Base-by-base conservation (phyloP, 2,329 filamentous ascomycete genomes). In the Alternaria angustiovoidea region DNA sequence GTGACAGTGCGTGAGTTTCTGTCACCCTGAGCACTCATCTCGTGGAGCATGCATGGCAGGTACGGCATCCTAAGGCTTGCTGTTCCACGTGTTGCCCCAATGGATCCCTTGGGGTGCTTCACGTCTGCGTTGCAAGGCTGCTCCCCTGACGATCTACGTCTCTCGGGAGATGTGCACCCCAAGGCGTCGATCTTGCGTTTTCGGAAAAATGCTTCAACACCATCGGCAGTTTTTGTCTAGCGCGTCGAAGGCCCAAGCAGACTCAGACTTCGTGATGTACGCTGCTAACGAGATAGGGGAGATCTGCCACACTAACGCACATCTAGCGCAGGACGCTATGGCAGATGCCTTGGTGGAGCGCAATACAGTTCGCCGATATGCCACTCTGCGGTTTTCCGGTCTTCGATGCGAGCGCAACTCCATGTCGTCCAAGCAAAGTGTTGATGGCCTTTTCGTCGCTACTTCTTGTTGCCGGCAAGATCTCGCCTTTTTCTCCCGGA, bases 141-240 rank as follows among this genome's bases (percentile, higher is more conserved):
- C 34, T 41, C 58, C 58, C 58, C 58, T 61, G 58, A 57, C 22
- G 58, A 61, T 61, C 54, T 41, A 26, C 48, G 42, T 41, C 8
- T 18, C 14, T 18, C 18, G 32, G 26, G 36, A 43, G 22, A 39
- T 30, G 28, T 12, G 28, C 32, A 30, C 7, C 26, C 4, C 28
- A 38, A 52, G 46, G 24, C 24, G 54, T 52, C 58, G 58, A 57
- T 57, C 58, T 47, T 57, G 42, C 48, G 47, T 42, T 48, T 43
- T 18, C 41, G 34, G 41, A 48, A 18, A 32, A 44, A 39, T 28
- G 39, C 22, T 20, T 28, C 39, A 46, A 24, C 30, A 28, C 22
- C 22, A 53, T 32, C 38, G 47, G 39, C 39, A 57, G 39, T 20
- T 42, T 26, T 30, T 32, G 14, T 44, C 18, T 46, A 57, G 47